These are phyloP conservation scores for Jamesozyma rosinii DNA, from an alignment of 805 yeast genomes.

Conservation along the genomic window DNA sequence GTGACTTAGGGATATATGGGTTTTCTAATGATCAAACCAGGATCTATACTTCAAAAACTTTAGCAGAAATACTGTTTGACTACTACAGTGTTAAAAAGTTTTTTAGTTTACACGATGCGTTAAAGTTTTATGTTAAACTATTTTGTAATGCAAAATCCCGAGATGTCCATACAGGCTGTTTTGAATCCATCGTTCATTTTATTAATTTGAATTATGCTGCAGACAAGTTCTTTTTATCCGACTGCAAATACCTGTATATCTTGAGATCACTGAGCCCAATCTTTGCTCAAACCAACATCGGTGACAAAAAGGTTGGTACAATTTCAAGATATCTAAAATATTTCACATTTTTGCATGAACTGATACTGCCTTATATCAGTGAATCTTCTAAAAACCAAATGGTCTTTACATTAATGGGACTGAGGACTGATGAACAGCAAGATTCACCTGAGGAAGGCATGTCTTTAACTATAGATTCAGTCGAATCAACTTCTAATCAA, in stretches of 20 bases:
- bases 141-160: conserved; percentile 15
- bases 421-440: background rate
- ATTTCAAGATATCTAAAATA: conserved; percentile 19
- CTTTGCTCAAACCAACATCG: conserved; percentile 19
- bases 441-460: background rate
- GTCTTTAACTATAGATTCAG: conserved; percentile 1
- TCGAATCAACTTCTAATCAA: conserved; percentile 5
- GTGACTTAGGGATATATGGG: conserved; percentile 24
- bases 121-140: conserved; percentile 17
- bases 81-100: conserved; percentile 15
- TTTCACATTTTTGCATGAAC: conserved; percentile 18
- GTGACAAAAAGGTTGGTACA: conserved; percentile 12
- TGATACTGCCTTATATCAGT: conserved; percentile 21
- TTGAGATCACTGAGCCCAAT: conserved; percentile 21
- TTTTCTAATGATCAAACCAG: conserved; percentile 23
- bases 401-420: conserved; percentile 19
- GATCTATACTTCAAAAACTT: conserved; percentile 25
- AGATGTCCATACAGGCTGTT: conserved; percentile 27
- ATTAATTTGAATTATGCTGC: conserved; percentile 21
- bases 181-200: conserved; percentile 33
- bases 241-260: conserved; percentile 21
- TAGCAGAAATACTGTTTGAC: conserved; percentile 32
- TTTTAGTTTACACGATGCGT: conserved; percentile 14
- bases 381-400: conserved; percentile 30
- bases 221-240: conserved; percentile 23